A percentile compares a stretch with the other conserved stretches of the same genome.
Conservation (phyloP, 2,329 filamentous ascomycete genomes). For the Aulographum hederae region DNA sequence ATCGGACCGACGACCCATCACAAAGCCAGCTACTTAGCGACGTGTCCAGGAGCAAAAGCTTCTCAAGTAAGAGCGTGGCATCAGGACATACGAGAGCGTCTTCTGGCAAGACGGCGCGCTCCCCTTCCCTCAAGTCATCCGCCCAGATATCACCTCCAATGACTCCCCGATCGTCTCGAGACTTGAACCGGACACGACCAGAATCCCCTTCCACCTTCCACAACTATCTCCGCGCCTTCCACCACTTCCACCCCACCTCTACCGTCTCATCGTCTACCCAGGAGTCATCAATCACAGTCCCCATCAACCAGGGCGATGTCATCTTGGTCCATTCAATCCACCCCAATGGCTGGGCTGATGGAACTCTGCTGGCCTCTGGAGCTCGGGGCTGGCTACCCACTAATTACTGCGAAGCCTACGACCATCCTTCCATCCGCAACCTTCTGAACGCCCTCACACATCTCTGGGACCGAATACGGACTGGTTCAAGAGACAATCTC, state of each 20-base stretch:
- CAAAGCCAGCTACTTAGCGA: too few relatives aligned
- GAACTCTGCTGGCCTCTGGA: slow-evolving; percentile 70
- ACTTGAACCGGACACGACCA: too few relatives aligned
- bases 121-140: not conserved
- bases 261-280: slow-evolving; percentile 62
- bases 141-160: not conserved
- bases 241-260: slow-evolving; percentile 70
- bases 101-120: not conserved
- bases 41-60: not conserved
- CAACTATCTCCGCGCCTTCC: slow-evolving; percentile 88
- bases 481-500: slow-evolving; percentile 55
- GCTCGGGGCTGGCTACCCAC: slow-evolving; percentile 90
- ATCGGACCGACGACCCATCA: too few relatives aligned
- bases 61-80: not conserved
- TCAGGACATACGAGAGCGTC: not conserved
- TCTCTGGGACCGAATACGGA: slow-evolving; percentile 80
- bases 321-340: slow-evolving; percentile 92
- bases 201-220: slow-evolving; percentile 54
- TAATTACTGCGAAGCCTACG: slow-evolving; percentile 93
- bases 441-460: slow-evolving; percentile 73
- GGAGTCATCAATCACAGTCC: slow-evolving; percentile 49
- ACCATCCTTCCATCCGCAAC: slow-evolving; percentile 70
- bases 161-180: not conserved
- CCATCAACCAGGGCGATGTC: slow-evolving; percentile 77
- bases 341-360: slow-evolving; percentile 96